phyloP scores from a whole-genome alignment of 805 yeast genomes.

The Ogataea naganishii region DNA sequence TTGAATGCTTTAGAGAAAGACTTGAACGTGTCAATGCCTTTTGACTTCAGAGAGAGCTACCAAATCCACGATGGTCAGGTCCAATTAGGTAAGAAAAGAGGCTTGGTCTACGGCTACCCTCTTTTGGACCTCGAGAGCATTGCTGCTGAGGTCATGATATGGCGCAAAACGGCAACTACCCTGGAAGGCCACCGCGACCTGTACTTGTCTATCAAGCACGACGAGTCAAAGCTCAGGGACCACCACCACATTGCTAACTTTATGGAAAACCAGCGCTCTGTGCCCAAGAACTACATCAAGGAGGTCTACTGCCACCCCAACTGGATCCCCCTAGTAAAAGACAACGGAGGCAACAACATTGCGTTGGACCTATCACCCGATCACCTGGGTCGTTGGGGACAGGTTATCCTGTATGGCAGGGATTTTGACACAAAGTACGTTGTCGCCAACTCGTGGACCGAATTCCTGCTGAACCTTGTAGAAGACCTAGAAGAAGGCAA shows the following conservation, averaged over 20 bases:
- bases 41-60: conserved; percentile 72
- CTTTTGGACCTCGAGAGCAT: conserved; percentile 76
- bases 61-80: conserved; percentile 90
- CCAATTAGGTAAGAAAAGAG: conserved; percentile 61
- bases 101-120: conserved; percentile 73
- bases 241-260: conserved; percentile 22
- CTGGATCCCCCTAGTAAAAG: conserved; percentile 91
- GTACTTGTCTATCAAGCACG: no score
- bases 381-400: conserved; percentile 75
- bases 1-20: conserved; percentile 79
- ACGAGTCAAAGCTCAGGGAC: no score
- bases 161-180: conserved; percentile 51
- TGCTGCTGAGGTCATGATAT: conserved; percentile 69
- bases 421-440: conserved; percentile 88
- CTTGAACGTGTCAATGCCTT: conserved; percentile 63
- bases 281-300: conserved; percentile 72
- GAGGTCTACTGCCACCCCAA: conserved; percentile 76
- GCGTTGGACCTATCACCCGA: conserved; percentile 87
- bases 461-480: conserved; percentile 72
- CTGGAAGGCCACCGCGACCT: neutral
- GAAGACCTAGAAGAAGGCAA: conserved; percentile 83
- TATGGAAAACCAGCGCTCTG: conserved; percentile 47
- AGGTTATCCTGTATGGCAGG: conserved; percentile 86
- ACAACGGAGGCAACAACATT: conserved; percentile 83
- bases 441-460: conserved; percentile 83